Conservation (phyloP, 202 grass and related monocot species). For the Eragrostis tef region DNA sequence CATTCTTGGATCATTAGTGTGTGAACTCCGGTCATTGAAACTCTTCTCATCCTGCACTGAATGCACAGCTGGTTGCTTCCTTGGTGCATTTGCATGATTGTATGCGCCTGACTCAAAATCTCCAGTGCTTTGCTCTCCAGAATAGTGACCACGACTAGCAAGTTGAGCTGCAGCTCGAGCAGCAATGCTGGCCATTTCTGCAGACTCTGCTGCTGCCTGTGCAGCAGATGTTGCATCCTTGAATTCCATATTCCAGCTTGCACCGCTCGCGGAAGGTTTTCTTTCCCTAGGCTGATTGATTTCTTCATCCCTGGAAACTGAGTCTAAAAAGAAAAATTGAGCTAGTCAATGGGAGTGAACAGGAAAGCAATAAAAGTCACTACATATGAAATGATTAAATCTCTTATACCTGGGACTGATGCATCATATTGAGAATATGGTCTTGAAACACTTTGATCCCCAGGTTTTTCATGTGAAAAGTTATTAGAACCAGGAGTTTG, state of each 20-base stretch:
- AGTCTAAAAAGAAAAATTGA: conserved; percentile 42
- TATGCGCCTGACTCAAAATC: conserved; percentile 43
- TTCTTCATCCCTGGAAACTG: conserved; percentile 36
- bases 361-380: conserved; percentile 39
- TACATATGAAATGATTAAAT: conserved; percentile 21
- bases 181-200: conserved; percentile 87
- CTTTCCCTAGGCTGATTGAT: conserved; percentile 54
- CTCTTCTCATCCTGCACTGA: conserved; percentile 35
- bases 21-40: conserved; percentile 42
- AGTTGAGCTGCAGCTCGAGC: conserved; percentile 94
- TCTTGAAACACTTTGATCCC: conserved; percentile 38
- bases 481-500: conserved; percentile 41
- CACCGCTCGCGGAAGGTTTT: conserved; percentile 47
- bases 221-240: conserved; percentile 94
- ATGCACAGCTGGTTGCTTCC: conserved; percentile 50
- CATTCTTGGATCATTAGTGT: conserved; percentile 43
- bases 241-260: conserved; percentile 82
- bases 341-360: conserved; percentile 23
- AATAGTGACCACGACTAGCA: conserved; percentile 72
- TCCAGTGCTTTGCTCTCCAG: conserved; percentile 45
- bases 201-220: conserved; percentile 83
- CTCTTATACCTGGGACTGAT: conserved; percentile 45
- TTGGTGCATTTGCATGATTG: conserved; percentile 29
- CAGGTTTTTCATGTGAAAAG: conserved; percentile 44
- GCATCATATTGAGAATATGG: conserved; percentile 47